phyloP scores from a whole-genome alignment of 176 grass and related monocot species.

The Musa acuminata region DNA sequence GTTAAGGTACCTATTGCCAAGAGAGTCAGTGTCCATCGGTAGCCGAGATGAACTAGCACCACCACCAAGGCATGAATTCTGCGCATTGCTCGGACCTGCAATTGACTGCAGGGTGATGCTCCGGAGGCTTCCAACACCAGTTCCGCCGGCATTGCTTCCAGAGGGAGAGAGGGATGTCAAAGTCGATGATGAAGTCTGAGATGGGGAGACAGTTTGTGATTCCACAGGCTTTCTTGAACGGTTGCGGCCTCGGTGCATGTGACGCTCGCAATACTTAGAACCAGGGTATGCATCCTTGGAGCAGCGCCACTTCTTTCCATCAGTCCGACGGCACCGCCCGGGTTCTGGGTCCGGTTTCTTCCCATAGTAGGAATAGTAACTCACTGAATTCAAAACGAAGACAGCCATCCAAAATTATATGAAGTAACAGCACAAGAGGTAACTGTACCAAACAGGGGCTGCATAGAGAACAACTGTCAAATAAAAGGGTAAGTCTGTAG shows the following conservation, averaged over 20 bases:
- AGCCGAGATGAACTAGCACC: slow-evolving; percentile 46
- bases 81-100: slow-evolving; percentile 19
- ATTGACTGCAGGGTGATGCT: slow-evolving; percentile 32
- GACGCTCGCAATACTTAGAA: slow-evolving; percentile 99
- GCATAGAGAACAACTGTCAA: too few relatives aligned
- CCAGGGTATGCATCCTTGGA: slow-evolving; percentile 98
- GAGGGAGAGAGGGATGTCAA: slow-evolving; percentile 31
- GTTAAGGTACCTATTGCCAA: slow-evolving; percentile 32
- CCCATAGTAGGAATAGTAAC: slow-evolving; percentile 92
- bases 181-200: slow-evolving; percentile 45
- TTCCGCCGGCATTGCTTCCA: slow-evolving; percentile 14
- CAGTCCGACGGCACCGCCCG: slow-evolving; percentile 88
- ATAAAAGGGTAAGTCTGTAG: too few relatives aligned
- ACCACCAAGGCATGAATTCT: slow-evolving; percentile 51
- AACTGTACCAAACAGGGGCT: too few relatives aligned
- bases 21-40: slow-evolving; percentile 31
- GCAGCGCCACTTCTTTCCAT: slow-evolving; percentile 99
- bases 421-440: neutral
- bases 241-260: slow-evolving; percentile 99
- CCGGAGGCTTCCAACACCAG: slow-evolving; percentile 16
- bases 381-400: slow-evolving; percentile 42
- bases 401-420: neutral
- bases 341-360: slow-evolving; percentile 97
- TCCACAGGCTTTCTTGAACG: slow-evolving; percentile 99
- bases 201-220: slow-evolving; percentile 54